Base-by-base conservation (phyloP, 306 rosid genomes). In the Sesbania bispinosa region DNA sequence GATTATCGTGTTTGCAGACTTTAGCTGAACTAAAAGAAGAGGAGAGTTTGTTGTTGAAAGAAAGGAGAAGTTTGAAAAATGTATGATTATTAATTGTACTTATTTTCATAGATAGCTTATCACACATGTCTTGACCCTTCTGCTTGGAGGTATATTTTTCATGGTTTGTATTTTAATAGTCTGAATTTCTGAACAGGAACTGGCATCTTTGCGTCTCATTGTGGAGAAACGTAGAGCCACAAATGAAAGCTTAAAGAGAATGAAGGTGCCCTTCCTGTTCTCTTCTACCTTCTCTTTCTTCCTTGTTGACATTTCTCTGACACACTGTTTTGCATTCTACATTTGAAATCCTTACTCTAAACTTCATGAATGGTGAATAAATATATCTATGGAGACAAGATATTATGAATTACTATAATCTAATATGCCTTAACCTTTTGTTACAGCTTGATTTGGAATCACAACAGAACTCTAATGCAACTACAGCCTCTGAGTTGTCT, bases 1-100 rank as follows among this genome's bases (percentile, higher is more conserved):
- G 48, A 13, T 29, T 66, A 29, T 48, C 1, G n/a, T 59, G 24
- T 51, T 85, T 75, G 64, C 95, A 94, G 98, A 89, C 97, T 15
- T 69, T 91, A 42, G 82, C 89, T 59, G 95, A 90, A 71, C 88
- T 94, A 62, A 87, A 62, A 81, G 98, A 90, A 73, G 97, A 87
- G 85, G 96, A 90, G 81, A 81, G 51, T 82, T 38, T 80, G 11
- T 85, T 90, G 50, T 75, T 89, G 73, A 82, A 79, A 80, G 98
- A 94, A 79, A 87, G 86, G 65, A 84, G 51, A 79, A 74, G 60
- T 62, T 84, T 90, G 92, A 83, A 79, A 77, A 89, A 32, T 74
- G 98, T 94, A 86, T 18, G 85, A 58, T 84, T n/a, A n/a, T n/a
- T n/a, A n/a, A n/a, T 19, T 52, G 16, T 45, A 10, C 62, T 19